These are phyloP conservation scores for Eucalyptus victrix DNA, from an alignment of 345 rosid species.

Conservation along the genomic window DNA sequence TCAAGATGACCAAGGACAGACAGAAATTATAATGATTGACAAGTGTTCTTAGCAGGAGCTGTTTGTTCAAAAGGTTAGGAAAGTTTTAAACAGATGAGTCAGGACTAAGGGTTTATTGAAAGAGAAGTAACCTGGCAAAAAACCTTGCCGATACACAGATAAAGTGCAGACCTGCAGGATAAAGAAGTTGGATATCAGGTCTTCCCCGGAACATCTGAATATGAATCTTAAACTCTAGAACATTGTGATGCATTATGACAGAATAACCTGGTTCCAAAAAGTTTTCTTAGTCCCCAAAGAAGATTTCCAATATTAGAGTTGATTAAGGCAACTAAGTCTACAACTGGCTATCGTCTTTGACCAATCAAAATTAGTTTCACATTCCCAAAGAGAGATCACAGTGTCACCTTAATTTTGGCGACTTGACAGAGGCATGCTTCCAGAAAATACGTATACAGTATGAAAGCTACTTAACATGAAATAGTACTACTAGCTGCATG, in stretches of 20 bases:
- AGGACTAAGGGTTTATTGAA: neutral
- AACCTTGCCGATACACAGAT: constrained; percentile 46
- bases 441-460: neutral
- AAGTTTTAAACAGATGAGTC: neutral
- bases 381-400: neutral
- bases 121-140: constrained; percentile 43
- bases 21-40: neutral
- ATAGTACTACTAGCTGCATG: neutral
- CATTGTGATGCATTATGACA: neutral
- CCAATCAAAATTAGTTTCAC: neutral
- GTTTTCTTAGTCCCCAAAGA: neutral
- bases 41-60: neutral
- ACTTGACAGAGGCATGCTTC: neutral
- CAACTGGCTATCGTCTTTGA: neutral
- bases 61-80: neutral
- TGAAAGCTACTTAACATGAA: neutral
- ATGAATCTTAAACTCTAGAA: neutral
- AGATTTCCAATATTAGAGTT: neutral
- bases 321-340: neutral
- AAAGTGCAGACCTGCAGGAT: constrained; percentile 11
- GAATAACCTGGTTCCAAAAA: neutral
- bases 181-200: neutral
- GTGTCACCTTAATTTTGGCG: neutral
- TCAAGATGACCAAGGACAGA: neutral
- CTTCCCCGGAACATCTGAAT: neutral